These are phyloP conservation scores for Limonomyces culmigenus DNA, from an alignment of 1,284 basidiomycete species.

Conservation along the genomic window DNA sequence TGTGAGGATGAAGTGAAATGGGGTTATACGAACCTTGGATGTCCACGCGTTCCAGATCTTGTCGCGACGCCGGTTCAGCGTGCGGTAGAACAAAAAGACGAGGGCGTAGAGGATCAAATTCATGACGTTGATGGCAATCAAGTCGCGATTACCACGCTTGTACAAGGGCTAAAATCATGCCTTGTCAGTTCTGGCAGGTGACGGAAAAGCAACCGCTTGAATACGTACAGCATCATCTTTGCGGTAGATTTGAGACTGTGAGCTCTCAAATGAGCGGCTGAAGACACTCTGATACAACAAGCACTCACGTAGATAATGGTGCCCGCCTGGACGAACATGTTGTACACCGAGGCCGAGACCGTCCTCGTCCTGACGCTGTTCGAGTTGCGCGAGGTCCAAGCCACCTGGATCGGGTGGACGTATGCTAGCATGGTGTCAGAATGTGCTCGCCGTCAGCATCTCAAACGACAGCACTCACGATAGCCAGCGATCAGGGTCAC, in stretches of 20 bases:
- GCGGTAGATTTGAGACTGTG: constrained; percentile 19
- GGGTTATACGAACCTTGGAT: constrained; percentile 21
- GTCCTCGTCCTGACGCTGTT: constrained; percentile 39
- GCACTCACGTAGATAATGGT: constrained; percentile 28
- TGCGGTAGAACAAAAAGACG: constrained; percentile 37
- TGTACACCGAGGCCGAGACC: constrained; percentile 38
- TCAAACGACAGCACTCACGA: constrained; percentile 26
- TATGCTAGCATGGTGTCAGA: neutral
- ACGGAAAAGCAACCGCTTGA: constrained; percentile 9
- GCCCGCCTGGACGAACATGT: constrained; percentile 45
- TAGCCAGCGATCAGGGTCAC: constrained; percentile 36
- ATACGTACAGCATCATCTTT: constrained; percentile 24
- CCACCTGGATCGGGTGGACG: constrained; percentile 22
- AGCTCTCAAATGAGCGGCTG: no score
- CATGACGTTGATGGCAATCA: constrained; percentile 18
- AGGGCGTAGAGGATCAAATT: constrained; percentile 30
- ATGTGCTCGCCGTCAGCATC: neutral
- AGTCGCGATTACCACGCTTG: constrained; percentile 19
- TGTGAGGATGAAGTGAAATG: neutral
- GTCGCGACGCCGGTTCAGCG: constrained; percentile 32
- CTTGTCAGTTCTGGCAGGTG: neutral
- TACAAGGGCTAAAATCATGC: constrained; percentile 13
- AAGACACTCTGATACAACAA: no score
- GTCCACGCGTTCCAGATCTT: constrained; percentile 34
- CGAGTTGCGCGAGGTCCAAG: constrained; percentile 46